Evolutionary conservation across 306 rosid genomes (phyloP).

Genomic region (Medicago truncatula): MtrunA17r5.0-ANR NC_053049.1:44842501-44843000

Average conservation of each 20-base stretch:
- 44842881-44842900: conserved; percentile 33
- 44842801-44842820: conserved; percentile 36
- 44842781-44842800: conserved; percentile 41
- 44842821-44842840: conserved; percentile 40
- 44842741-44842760: conserved; percentile 29
- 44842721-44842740: conserved; percentile 3
- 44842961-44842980: neutral
- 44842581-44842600: conserved; percentile 69
- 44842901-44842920: conserved; percentile 25
- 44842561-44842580: conserved; percentile 46
- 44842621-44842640: conserved; percentile 63
- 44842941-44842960: conserved; percentile 2
- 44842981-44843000: neutral
- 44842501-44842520: neutral
- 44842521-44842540: conserved; percentile 17
- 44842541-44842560: conserved; percentile 32
- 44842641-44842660: conserved; percentile 82
- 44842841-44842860: conserved; percentile 31
- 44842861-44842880: conserved; percentile 33
- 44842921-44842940: conserved; percentile 23
- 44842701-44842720: conserved; percentile 27
- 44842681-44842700: conserved; percentile 49
- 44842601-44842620: conserved; percentile 70
- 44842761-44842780: conserved; percentile 52
- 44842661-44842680: conserved; percentile 94